Evolutionary conservation across 2,329 filamentous ascomycete genomes (phyloP).

Genomic region (Xylaria sp.): DNA sequence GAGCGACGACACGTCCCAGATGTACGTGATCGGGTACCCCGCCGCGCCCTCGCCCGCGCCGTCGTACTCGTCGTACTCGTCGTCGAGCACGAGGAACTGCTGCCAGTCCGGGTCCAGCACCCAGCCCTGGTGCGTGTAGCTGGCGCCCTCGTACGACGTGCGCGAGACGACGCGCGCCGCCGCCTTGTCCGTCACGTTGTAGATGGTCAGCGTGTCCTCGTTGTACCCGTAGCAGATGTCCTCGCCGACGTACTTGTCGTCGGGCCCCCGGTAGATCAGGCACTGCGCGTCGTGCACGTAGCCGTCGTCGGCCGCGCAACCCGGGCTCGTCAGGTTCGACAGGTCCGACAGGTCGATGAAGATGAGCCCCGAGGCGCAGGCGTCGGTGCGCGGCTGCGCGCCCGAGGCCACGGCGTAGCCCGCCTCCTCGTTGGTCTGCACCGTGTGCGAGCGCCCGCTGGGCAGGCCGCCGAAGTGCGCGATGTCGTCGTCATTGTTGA

Average conservation of each 20-base stretch:
- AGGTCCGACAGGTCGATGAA: conserved; percentile 61
- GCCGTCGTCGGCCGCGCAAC: conserved; percentile 57
- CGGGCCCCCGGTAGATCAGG: conserved; percentile 55
- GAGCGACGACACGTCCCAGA: conserved; percentile 48
- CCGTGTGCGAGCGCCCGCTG: conserved; percentile 49
- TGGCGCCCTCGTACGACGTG: conserved; percentile 55
- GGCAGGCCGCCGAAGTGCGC: conserved; percentile 45
- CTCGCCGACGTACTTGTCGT: conserved; percentile 46
- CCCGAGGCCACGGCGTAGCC: conserved; percentile 51
- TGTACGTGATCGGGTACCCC: conserved; percentile 48
- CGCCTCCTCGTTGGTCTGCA: conserved; percentile 50
- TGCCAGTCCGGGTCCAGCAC: conserved; percentile 45
- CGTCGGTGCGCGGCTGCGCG: conserved; percentile 42
- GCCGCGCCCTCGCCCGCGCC: conserved; percentile 40
- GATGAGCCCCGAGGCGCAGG: conserved; percentile 58
- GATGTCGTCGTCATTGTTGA: conserved; percentile 47
- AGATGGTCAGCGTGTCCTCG: conserved; percentile 53
- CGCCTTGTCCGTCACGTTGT: conserved; percentile 53
- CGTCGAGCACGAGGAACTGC: conserved; percentile 48
- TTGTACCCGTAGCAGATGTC: conserved; percentile 62
- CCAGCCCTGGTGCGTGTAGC: conserved; percentile 59
- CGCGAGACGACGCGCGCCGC: conserved; percentile 48
- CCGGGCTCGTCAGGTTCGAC: conserved; percentile 54
- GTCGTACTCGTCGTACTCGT: conserved; percentile 52
- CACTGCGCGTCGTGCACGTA: conserved; percentile 67